phyloP scores from a whole-genome alignment of 805 yeast species.

The Ogataea nitratoaversa region DNA sequence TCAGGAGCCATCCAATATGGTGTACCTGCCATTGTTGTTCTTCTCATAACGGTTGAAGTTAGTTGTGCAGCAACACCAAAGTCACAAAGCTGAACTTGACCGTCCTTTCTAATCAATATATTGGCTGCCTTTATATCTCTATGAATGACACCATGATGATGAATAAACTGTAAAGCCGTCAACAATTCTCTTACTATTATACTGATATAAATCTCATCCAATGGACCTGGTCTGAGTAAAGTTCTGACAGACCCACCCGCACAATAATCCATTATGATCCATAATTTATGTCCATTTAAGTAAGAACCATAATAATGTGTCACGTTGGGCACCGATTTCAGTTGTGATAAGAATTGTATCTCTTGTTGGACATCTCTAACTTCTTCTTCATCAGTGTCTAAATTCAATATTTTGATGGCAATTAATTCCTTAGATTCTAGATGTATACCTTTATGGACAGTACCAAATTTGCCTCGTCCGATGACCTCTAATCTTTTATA shows the following conservation, averaged over 20 bases:
- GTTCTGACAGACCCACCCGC: constrained; percentile 95
- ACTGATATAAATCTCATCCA: constrained; percentile 80
- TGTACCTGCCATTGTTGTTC: constrained; percentile 94
- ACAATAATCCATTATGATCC: constrained; percentile 98
- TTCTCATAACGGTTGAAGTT: constrained; percentile 65
- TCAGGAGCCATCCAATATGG: constrained; percentile 99
- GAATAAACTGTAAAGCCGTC: constrained; percentile 75
- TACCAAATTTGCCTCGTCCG: constrained; percentile 96
- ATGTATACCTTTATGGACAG: constrained; percentile 84
- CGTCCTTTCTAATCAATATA: constrained; percentile 77
- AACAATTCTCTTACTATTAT: constrained; percentile 82
- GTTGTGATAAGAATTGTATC: constrained; percentile 76
- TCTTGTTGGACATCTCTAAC: constrained; percentile 93
- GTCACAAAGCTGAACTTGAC: constrained; percentile 88
- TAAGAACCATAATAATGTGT: constrained; percentile 90
- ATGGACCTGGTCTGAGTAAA: constrained; percentile 75
- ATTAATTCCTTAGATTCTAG: constrained; percentile 69
- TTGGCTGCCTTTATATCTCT: constrained; percentile 97
- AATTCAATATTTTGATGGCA: constrained; percentile 88
- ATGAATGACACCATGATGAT: constrained; percentile 87
- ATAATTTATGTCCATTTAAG: constrained; percentile 80
- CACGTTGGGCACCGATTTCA: constrained; percentile 84
- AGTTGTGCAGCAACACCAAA: constrained; percentile 98
- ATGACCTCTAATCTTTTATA: constrained; percentile 85
- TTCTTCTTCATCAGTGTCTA: constrained; percentile 92